phyloP scores from a whole-genome alignment of 495 filamentous ascomycete genomes.

The Penicillium canescens region DNA sequence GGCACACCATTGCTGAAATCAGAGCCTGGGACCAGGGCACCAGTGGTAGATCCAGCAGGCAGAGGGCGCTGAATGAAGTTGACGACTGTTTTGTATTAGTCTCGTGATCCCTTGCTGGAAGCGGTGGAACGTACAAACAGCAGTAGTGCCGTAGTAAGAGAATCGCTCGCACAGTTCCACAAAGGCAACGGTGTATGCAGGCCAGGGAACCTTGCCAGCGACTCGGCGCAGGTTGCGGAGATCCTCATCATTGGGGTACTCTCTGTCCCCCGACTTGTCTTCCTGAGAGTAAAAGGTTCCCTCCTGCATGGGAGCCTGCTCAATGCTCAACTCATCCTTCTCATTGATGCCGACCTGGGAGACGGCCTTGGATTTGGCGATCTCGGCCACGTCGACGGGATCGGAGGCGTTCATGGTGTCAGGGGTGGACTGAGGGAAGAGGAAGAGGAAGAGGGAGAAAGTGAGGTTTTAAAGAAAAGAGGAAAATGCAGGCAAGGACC shows the following conservation, averaged over 20 bases:
- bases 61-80: slow-evolving; percentile 72
- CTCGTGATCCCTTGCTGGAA: too few species aligned
- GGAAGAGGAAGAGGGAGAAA: background rate
- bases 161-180: slow-evolving; percentile 79
- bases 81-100: slow-evolving; percentile 34
- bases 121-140: slow-evolving; percentile 58
- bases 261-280: slow-evolving; percentile 19
- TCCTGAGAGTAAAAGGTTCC: slow-evolving; percentile 7
- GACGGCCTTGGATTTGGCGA: slow-evolving; percentile 25
- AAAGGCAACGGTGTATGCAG: slow-evolving; percentile 68
- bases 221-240: slow-evolving; percentile 62
- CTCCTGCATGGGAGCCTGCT: slow-evolving; percentile 2
- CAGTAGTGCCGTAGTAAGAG: slow-evolving; percentile 76
- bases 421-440: background rate
- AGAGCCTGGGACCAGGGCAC: slow-evolving; percentile 40
- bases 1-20: slow-evolving; percentile 48
- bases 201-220: slow-evolving; percentile 63
- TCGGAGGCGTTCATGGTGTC: slow-evolving; percentile 34
- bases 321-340: slow-evolving; percentile 17
- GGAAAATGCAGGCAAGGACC: background rate
- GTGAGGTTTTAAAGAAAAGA: slow-evolving; percentile 1
- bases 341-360: slow-evolving; percentile 18
- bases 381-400: slow-evolving; percentile 28
- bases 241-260: slow-evolving; percentile 59
- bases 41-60: slow-evolving; percentile 59